A percentile compares a stretch with the other conserved stretches of the same genome.
Evolutionary conservation across 148 eudicot species (phyloP).

Genomic region (Cornus controversa): DNA sequence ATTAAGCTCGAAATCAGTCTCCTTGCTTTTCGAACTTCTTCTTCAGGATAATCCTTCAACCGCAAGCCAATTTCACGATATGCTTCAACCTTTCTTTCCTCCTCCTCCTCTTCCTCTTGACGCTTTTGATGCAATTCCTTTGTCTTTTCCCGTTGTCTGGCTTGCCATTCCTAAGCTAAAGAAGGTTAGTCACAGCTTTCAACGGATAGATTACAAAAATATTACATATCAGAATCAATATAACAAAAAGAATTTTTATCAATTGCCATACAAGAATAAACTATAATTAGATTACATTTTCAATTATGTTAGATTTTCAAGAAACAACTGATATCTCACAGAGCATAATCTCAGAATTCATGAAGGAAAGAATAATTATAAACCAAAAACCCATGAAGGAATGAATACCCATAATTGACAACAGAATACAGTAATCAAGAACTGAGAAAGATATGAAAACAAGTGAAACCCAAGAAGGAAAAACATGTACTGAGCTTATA

Average conservation of each 20-base stretch:
- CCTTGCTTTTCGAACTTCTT: slow-evolving; percentile 71
- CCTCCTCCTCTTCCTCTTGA: slow-evolving; percentile 87
- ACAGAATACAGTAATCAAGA: not conserved
- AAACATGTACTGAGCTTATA: not conserved
- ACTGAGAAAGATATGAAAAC: not conserved
- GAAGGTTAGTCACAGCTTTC: slow-evolving; percentile 22
- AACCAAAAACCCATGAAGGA: not conserved
- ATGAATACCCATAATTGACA: not conserved
- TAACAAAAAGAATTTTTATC: not conserved
- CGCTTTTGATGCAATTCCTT: slow-evolving; percentile 67
- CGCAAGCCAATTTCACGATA: slow-evolving; percentile 83
- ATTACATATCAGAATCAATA: not conserved
- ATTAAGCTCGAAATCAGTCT: slow-evolving; percentile 82
- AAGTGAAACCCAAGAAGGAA: not conserved
- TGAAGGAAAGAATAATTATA: not conserved
- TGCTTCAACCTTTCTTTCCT: slow-evolving; percentile 74
- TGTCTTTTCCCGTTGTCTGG: slow-evolving; percentile 73
- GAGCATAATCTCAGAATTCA: no score
- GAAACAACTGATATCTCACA: not conserved
- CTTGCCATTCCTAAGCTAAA: slow-evolving; percentile 84
- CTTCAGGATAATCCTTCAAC: slow-evolving; percentile 72
- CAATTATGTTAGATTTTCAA: not conserved
- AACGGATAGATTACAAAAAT: not conserved
- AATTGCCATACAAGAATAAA: not conserved
- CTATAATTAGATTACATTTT: not conserved